Evolutionary conservation across 805 yeast species (phyloP).

Genomic region (Candida easanensis): DNA sequence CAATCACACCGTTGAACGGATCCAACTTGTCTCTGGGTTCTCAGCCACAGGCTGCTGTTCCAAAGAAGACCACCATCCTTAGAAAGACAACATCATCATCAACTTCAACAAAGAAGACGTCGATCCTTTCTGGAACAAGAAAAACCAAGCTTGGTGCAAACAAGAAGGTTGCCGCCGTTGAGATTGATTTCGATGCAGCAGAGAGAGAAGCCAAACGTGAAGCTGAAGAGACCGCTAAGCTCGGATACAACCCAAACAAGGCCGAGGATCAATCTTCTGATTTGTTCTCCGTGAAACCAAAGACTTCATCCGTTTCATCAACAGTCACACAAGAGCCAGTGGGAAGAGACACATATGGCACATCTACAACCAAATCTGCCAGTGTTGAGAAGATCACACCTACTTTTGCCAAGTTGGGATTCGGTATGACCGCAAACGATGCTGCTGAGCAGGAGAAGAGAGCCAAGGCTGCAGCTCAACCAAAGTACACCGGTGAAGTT

Average conservation of each 20-base stretch:
- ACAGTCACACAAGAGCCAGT: slow-evolving; percentile 24
- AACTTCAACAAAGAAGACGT: slow-evolving; percentile 36
- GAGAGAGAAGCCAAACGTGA: slow-evolving; percentile 82
- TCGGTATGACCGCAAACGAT: slow-evolving; percentile 78
- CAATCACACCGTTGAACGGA: slow-evolving; percentile 24
- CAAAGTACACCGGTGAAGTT: slow-evolving; percentile 71
- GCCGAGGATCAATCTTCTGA: slow-evolving; percentile 13
- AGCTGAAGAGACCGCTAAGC: slow-evolving; percentile 55
- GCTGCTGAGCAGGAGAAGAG: slow-evolving; percentile 46
- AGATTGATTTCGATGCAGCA: slow-evolving; percentile 60
- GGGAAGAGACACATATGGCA: neutral
- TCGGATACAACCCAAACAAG: slow-evolving; percentile 41
- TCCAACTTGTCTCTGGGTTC: slow-evolving; percentile 6
- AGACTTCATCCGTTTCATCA: slow-evolving; percentile 11
- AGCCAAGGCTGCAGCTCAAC: slow-evolving; percentile 48
- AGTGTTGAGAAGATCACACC: slow-evolving; percentile 52
- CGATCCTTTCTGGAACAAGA: slow-evolving; percentile 52
- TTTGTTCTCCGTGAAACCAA: slow-evolving; percentile 12
- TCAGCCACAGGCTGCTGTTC: slow-evolving; percentile 16
- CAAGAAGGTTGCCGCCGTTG: slow-evolving; percentile 52
- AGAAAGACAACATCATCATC: slow-evolving; percentile 28
- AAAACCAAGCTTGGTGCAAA: slow-evolving; percentile 53
- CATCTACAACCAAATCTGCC: neutral
- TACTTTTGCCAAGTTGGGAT: slow-evolving; percentile 78
- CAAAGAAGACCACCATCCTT: slow-evolving; percentile 30